phyloP scores from a whole-genome alignment of 495 filamentous ascomycete genomes.

The Aspergillus kassunensis region DNA sequence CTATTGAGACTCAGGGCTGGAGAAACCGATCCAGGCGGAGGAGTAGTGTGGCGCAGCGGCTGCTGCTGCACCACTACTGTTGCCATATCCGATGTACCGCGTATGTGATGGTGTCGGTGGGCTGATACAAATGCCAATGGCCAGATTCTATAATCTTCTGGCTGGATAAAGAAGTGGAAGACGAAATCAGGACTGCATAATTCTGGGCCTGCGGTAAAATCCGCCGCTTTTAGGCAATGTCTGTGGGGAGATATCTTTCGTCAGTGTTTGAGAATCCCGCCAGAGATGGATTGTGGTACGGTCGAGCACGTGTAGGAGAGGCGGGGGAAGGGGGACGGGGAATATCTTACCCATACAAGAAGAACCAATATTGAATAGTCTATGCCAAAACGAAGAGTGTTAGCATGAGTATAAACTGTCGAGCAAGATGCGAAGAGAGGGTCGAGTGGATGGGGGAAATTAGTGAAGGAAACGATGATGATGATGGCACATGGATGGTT shows the following conservation, averaged over 20 bases:
- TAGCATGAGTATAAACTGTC: background rate
- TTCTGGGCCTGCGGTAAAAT: background rate
- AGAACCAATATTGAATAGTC: background rate
- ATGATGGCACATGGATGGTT: background rate
- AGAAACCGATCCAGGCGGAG: slow-evolving; percentile 38
- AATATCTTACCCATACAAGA: slow-evolving; percentile 2
- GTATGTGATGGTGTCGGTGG: background rate
- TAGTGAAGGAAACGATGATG: background rate
- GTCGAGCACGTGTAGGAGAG: background rate
- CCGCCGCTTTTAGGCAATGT: background rate
- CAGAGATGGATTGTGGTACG: background rate
- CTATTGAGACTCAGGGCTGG: slow-evolving; percentile 39
- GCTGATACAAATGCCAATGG: background rate
- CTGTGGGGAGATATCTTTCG: background rate
- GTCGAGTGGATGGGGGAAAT: too few relatives aligned
- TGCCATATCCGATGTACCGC: slow-evolving; percentile 35
- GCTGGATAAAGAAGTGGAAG: background rate
- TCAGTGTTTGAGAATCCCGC: background rate
- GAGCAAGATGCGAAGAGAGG: background rate
- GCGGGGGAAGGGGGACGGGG: too few relatives aligned
- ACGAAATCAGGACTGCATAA: background rate
- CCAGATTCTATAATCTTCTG: background rate
- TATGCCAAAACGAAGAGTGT: background rate
- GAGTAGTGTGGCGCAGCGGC: slow-evolving; percentile 42
- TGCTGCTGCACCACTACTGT: slow-evolving; percentile 51